phyloP scores from a whole-genome alignment of 2,329 filamentous ascomycete species.

The Tolypocladium ovalisporum region DNA sequence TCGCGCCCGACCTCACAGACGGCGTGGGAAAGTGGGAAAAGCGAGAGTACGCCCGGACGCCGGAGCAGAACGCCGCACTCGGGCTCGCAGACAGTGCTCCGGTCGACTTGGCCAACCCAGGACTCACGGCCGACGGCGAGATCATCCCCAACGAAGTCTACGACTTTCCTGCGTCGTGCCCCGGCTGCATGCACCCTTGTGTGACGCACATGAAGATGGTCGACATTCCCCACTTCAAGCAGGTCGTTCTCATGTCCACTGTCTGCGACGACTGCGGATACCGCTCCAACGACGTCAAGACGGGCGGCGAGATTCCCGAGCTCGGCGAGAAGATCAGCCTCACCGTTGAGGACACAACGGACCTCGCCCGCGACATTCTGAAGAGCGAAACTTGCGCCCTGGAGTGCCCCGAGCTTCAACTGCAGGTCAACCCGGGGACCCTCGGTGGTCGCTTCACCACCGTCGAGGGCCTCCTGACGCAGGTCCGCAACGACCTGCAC shows the following conservation, averaged over 20 bases:
- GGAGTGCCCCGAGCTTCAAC: conserved; percentile 74
- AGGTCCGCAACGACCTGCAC: conserved; percentile 83
- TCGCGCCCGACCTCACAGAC: conserved; percentile 74
- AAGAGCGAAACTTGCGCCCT: conserved; percentile 91
- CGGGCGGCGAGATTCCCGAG: conserved; percentile 81
- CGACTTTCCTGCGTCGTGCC: conserved; percentile 82
- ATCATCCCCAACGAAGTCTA: conserved; percentile 91
- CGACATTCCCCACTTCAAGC: conserved; percentile 95
- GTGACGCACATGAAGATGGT: conserved; percentile 98
- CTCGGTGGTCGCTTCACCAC: conserved; percentile 95
- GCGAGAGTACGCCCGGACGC: conserved; percentile 69
- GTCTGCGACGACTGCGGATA: conserved; percentile 88
- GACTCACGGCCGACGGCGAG: conserved; percentile 50
- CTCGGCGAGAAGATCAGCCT: conserved; percentile 78
- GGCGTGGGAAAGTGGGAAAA: conserved; percentile 81
- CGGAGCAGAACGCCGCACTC: conserved; percentile 77
- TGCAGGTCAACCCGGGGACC: conserved; percentile 85
- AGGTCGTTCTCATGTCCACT: conserved; percentile 92
- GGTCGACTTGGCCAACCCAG: conserved; percentile 39
- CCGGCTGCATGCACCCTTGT: conserved; percentile 77
- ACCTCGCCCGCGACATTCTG: conserved; percentile 85
- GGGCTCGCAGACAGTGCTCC: conserved; percentile 60
- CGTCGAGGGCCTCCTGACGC: conserved; percentile 83
- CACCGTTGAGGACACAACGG: conserved; percentile 54
- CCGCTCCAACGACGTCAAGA: conserved; percentile 95